Evolutionary conservation across 225 moss, liverwort and hornwort species (phyloP), one percentile per base, ranked within the genome.

Genomic region (Marchantia paleacea): DNA sequence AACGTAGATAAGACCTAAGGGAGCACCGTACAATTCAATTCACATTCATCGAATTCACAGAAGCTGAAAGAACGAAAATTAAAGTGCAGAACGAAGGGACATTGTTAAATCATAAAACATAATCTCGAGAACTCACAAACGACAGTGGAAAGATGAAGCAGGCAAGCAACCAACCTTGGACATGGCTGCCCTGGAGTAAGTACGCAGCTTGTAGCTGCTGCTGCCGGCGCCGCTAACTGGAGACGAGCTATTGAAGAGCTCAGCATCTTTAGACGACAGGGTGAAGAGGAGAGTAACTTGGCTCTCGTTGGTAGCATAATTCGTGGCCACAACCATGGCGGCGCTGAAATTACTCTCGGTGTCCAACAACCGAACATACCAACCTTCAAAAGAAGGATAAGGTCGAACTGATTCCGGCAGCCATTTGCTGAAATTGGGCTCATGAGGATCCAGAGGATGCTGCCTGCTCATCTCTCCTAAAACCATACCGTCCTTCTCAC

Each of bases 391-490:
- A 0, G 88, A 81, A 7, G 92, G 92, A 55, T 90, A 93, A 0
- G 92, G 90, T 77, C 89, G 68, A 48, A 83, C 3, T 0, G 86
- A 29, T 76, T 87, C 84, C 0, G 92, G 90, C 69, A 94, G 20
- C 13, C 87, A 73, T 47, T 75, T 74, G 77, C 90, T 91, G 82
- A 85, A 92, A 81, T 69, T 88, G 18, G 92, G 92, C 55, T 80
- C 70, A 76, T 94, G 92, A 20, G 93, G 93, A 72, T 94, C 92
- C 77, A 90, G 75, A 60, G 92, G 93, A 65, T 94, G 93, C 55
- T 78, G 85, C 29, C 3, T 39, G 39, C 39, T 39, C 39, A 39
- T 39, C 39, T 5, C 39, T 39, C 39, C 39, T 39, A 39, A 5
- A 39, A 39, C 39, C 39, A n/a, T n/a, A n/a, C n/a, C n/a, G n/a